Percentiles rank a stretch among this genome's conserved stretches.
Evolutionary conservation across 2,329 filamentous ascomycete species (phyloP).

Genomic region (Pseudogymnoascus sp.): DNA sequence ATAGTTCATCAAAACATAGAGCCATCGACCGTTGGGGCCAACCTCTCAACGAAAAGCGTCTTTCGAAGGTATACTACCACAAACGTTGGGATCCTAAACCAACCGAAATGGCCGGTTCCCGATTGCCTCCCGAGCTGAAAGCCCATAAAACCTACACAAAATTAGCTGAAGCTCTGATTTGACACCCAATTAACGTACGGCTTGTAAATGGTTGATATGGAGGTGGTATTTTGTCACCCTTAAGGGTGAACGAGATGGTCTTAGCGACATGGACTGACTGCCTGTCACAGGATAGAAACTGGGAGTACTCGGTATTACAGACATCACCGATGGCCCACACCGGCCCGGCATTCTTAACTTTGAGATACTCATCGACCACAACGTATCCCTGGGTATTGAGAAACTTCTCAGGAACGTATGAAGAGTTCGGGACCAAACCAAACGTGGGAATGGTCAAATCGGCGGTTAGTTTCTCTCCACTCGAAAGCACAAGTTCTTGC

Average conservation of each 20-base stretch:
- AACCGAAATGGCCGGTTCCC: slow-evolving; percentile 25
- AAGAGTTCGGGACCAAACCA: slow-evolving; percentile 47
- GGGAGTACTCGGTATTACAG: slow-evolving; percentile 18
- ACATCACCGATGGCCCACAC: slow-evolving; percentile 25
- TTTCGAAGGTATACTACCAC: slow-evolving; percentile 21
- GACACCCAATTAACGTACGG: slow-evolving; percentile 11
- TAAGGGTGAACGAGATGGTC: slow-evolving; percentile 18
- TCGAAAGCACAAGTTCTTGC: slow-evolving; percentile 41
- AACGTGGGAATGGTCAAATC: slow-evolving; percentile 50
- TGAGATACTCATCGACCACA: slow-evolving; percentile 42
- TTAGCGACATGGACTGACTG: slow-evolving; percentile 22
- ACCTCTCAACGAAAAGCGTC: slow-evolving; percentile 21
- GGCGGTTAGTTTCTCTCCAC: slow-evolving; percentile 40
- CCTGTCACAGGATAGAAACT: slow-evolving; percentile 17
- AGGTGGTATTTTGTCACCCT: slow-evolving; percentile 11
- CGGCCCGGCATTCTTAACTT: slow-evolving; percentile 34
- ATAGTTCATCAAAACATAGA: slow-evolving; percentile 11
- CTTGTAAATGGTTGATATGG: slow-evolving; percentile 17
- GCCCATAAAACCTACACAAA: slow-evolving; percentile 14
- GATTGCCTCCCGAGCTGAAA: slow-evolving; percentile 34
- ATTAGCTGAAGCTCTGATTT: background rate
- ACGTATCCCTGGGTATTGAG: slow-evolving; percentile 39
- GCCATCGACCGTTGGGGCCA: slow-evolving; percentile 18
- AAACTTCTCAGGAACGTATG: slow-evolving; percentile 40
- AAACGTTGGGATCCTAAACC: slow-evolving; percentile 21